A percentile compares a stretch with the other conserved stretches of the same genome.
Conservation (phyloP, 805 yeast species). For the Cyberlindnera suaveolens region DNA sequence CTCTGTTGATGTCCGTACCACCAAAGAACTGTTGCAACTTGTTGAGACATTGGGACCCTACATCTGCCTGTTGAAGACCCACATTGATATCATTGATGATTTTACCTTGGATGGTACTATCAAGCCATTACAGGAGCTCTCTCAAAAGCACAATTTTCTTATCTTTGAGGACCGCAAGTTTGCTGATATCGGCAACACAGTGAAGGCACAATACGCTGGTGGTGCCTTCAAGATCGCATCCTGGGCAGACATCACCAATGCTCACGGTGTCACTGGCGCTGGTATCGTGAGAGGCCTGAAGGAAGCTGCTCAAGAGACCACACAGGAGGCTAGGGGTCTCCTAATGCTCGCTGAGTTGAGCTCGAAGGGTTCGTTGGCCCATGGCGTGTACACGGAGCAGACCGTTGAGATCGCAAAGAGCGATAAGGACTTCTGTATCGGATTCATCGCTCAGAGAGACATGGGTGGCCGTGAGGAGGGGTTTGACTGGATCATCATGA, state of each 20-base stretch:
- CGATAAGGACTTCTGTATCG: conserved; percentile 87
- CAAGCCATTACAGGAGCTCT: conserved; percentile 61
- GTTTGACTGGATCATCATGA: conserved; percentile 93
- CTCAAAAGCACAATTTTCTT: conserved; percentile 80
- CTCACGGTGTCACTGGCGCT: conserved; percentile 94
- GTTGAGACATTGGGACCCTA: conserved; percentile 84
- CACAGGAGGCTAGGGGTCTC: conserved; percentile 78
- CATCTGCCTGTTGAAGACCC: conserved; percentile 90
- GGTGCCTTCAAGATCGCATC: conserved; percentile 85
- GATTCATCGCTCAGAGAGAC: conserved; percentile 89
- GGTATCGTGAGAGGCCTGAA: conserved; percentile 88
- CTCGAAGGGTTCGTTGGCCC: conserved; percentile 88
- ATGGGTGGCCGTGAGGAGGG: conserved; percentile 82
- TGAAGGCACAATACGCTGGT: conserved; percentile 85
- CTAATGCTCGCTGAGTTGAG: conserved; percentile 94
- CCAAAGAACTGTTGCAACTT: conserved; percentile 64
- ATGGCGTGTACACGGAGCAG: conserved; percentile 81
- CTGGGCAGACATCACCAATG: conserved; percentile 97
- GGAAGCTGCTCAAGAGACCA: conserved; percentile 64
- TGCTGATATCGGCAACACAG: conserved; percentile 98
- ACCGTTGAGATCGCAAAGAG: conserved; percentile 87
- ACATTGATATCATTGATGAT: conserved; percentile 88
- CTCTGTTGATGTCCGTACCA: conserved; percentile 82
- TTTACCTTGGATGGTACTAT: conserved; percentile 78
- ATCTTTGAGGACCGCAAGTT: conserved; percentile 96